These are phyloP conservation scores for Chlamydomonas sphaeroides DNA, from an alignment of 139 green algal genomes.

Conservation along the genomic window DNA sequence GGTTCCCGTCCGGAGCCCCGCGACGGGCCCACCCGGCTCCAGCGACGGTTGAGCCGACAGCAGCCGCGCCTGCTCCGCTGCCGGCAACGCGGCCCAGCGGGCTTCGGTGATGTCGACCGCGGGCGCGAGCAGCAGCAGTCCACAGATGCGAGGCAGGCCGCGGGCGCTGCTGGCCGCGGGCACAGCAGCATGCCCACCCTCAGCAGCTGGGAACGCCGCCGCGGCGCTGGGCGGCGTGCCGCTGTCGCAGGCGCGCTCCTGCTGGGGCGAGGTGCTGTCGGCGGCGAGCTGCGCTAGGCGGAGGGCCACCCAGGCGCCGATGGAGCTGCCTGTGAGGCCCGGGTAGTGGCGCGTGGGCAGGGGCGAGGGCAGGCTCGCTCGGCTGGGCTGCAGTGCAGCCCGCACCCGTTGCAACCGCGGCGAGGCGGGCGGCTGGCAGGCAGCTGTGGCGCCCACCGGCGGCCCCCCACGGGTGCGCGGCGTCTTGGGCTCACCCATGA, in stretches of 20 bases:
- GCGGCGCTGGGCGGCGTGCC: background rate
- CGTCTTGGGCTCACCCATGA: constrained; percentile 18
- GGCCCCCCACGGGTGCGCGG: no score
- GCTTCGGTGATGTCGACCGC: constrained; percentile 15
- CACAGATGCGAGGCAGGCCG: background rate
- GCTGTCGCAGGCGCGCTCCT: background rate
- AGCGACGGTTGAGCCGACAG: background rate
- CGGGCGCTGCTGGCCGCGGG: no score
- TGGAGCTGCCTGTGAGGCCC: constrained; percentile 18
- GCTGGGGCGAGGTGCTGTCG: background rate
- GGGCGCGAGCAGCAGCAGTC: constrained; percentile 29
- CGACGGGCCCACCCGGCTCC: no score
- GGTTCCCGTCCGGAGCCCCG: no score
- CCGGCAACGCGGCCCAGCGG: constrained; percentile 12
- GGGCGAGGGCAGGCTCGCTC: no score
- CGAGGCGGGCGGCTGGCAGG: no score
- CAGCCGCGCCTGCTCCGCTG: background rate
- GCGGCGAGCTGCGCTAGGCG: background rate
- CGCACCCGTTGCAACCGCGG: no score
- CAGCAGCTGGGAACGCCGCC: no score
- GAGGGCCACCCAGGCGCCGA: constrained; percentile 26
- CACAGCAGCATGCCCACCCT: no score
- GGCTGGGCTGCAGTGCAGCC: no score
- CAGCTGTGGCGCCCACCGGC: no score
- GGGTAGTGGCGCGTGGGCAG: no score